Base-by-base conservation (phyloP, 208 protist genomes). In the Leishmania lainsoni region DNA sequence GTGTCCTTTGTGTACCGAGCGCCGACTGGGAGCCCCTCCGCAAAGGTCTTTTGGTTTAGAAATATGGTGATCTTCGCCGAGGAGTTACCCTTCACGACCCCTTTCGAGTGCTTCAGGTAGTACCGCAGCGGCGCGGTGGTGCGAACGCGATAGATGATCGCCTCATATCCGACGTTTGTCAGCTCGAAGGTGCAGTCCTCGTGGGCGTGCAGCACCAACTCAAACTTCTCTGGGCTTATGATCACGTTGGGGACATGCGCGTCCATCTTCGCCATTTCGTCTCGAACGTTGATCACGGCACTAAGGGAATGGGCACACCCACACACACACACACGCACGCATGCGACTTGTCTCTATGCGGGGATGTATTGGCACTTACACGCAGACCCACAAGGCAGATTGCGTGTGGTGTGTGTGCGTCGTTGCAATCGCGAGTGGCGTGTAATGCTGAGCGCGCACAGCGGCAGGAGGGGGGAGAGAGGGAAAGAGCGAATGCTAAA, bases 61-160 rank as follows among this genome's bases (percentile, higher is more conserved):
- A 87, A 83, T 49, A 97, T 92, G 6, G 80, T 90, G 51, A 95
- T 81, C 65, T 87, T 89, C 17, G 84, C 83, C 32, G 88, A 86
- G 20, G 87, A 82, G 83, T 95, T 95, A 22, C 88, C 86, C 32
- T 87, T 84, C 42, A 97, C 86, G 49, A 96, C 85, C 39, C 94
- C 94, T 76, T 95, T 97, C 49, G 87, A 90, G 78, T 93, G 91
- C 66, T 90, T 92, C 75, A 97, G 90, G 39, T 93, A 80, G 81
- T 95, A 97, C 32, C 88, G 90, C 61, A 91, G 69, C 35, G 91
- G 94, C 17, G 81, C 85, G 45, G 91, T 95, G 16, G 92, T 96
- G 72, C 92, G 84, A 8, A 95, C 77, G 61, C 91, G 92, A 74
- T 92, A 97, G 74, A 97, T 81, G 58, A 97, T 80, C 1, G 89